phyloP scores from a whole-genome alignment of 2,329 filamentous ascomycete species.

The Cordyceps tenuipes region DNA sequence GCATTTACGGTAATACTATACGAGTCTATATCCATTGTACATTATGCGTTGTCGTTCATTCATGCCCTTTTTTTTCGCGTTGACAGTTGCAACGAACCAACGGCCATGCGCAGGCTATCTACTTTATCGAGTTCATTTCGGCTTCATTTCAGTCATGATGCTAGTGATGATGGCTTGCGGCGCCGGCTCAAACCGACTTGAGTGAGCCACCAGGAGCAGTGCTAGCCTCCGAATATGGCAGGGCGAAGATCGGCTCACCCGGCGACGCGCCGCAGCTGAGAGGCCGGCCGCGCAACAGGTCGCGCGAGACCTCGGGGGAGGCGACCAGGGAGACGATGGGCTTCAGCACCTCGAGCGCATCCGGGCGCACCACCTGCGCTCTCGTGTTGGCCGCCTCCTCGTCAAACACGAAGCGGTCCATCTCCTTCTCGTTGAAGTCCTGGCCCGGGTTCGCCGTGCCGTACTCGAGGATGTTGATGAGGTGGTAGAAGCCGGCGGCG shows the following conservation, averaged over 20 bases:
- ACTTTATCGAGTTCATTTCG: not conserved
- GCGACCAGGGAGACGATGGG: not conserved
- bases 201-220: not conserved
- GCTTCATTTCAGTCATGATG: not conserved
- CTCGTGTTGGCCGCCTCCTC: constrained; percentile 11
- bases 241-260: not conserved
- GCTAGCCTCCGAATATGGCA: not conserved
- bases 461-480: constrained; percentile 15
- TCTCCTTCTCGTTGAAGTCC: constrained; percentile 15
- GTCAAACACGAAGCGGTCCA: constrained; percentile 13
- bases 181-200: not conserved
- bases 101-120: not conserved
- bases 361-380: constrained; percentile 9
- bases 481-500: constrained; percentile 12
- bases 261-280: not conserved
- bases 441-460: constrained; percentile 15
- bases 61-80: not conserved
- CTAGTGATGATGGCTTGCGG: too few relatives aligned
- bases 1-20: not conserved
- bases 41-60: not conserved
- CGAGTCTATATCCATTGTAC: not conserved
- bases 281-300: constrained; percentile 7
- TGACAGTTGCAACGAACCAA: not conserved
- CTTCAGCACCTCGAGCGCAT: constrained; percentile 5
- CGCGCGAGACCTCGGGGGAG: not conserved